phyloP scores from a whole-genome alignment of 2,329 filamentous ascomycete genomes.

The Rachicladosporium sp. region DNA sequence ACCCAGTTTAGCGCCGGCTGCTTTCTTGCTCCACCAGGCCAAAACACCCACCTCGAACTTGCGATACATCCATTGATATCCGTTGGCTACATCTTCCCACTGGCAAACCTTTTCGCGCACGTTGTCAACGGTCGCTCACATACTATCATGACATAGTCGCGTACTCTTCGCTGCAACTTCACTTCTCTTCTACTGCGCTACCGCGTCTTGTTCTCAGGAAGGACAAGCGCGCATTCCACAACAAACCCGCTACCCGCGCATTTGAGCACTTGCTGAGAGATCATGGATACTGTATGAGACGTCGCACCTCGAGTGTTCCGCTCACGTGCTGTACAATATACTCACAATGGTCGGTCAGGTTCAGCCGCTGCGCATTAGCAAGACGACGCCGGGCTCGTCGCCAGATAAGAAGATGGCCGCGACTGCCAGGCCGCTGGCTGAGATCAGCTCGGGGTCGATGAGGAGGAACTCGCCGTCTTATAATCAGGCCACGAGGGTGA shows the following conservation, averaged over 20 bases:
- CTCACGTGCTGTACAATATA: slow-evolving; percentile 1
- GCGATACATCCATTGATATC: too few species aligned
- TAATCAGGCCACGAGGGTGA: slow-evolving; percentile 62
- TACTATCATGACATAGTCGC: too few species aligned
- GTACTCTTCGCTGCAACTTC: too few species aligned
- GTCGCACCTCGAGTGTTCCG: background rate
- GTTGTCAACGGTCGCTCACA: too few species aligned
- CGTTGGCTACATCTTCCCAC: too few species aligned
- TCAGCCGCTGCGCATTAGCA: slow-evolving; percentile 69
- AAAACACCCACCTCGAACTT: too few species aligned
- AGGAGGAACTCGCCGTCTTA: slow-evolving; percentile 88
- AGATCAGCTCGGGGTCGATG: slow-evolving; percentile 75
- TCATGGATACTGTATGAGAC: slow-evolving; percentile 4
- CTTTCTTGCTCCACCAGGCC: too few species aligned
- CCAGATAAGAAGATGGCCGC: slow-evolving; percentile 50
- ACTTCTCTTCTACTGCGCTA: background rate
- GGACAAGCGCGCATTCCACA: slow-evolving; percentile 7
- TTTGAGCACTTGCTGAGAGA: background rate
- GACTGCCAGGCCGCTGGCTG: slow-evolving; percentile 65
- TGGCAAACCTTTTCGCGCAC: too few species aligned
- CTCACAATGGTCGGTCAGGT: slow-evolving; percentile 39
- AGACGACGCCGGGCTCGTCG: slow-evolving; percentile 47
- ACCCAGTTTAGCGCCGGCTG: too few species aligned
- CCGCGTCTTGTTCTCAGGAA: slow-evolving; percentile 2
- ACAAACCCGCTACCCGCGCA: slow-evolving; percentile 6